Conservation (phyloP, 768 basidiomycete genomes). For the Daedaleopsis sinensis region DNA sequence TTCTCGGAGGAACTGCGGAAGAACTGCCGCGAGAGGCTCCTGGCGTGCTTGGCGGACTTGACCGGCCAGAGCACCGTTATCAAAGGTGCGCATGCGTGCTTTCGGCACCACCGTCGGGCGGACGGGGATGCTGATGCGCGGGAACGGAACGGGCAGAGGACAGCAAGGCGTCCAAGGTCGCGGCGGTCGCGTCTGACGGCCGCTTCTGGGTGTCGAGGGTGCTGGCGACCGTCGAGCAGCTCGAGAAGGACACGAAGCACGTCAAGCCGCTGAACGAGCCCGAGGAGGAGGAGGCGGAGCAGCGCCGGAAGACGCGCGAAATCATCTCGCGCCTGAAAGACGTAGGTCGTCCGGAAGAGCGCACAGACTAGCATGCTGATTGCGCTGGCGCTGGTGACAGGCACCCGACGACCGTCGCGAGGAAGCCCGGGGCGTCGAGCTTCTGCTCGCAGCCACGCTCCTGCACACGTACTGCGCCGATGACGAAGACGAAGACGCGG, state of each 20-base stretch:
- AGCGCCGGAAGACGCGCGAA: constrained; percentile 49
- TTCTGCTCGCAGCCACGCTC: constrained; percentile 70
- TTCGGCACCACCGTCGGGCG: not conserved
- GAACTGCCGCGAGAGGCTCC: constrained; percentile 68
- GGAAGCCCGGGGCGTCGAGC: constrained; percentile 65
- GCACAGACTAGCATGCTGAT: not conserved
- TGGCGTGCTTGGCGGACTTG: constrained; percentile 75
- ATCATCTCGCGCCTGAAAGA: constrained; percentile 45
- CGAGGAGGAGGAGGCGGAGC: constrained; percentile 56
- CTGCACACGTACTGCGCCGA: constrained; percentile 74
- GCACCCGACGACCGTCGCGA: constrained; percentile 49
- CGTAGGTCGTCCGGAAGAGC: constrained; percentile 34
- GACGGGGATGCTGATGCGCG: not conserved
- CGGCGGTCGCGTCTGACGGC: constrained; percentile 69
- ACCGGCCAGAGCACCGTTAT: constrained; percentile 55
- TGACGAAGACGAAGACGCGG: constrained; percentile 42
- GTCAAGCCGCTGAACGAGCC: constrained; percentile 51
- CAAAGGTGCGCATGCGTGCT: constrained; percentile 46
- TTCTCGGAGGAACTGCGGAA: constrained; percentile 75
- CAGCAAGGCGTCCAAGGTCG: constrained; percentile 55
- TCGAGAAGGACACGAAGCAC: constrained; percentile 75
- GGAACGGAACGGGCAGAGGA: constrained; percentile 34
- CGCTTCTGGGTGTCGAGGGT: constrained; percentile 79
- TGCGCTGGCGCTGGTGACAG: constrained; percentile 24
- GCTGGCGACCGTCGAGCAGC: constrained; percentile 51